Conservation (phyloP, 2,329 filamentous ascomycete genomes). For the Ascochyta rabiei region DNA sequence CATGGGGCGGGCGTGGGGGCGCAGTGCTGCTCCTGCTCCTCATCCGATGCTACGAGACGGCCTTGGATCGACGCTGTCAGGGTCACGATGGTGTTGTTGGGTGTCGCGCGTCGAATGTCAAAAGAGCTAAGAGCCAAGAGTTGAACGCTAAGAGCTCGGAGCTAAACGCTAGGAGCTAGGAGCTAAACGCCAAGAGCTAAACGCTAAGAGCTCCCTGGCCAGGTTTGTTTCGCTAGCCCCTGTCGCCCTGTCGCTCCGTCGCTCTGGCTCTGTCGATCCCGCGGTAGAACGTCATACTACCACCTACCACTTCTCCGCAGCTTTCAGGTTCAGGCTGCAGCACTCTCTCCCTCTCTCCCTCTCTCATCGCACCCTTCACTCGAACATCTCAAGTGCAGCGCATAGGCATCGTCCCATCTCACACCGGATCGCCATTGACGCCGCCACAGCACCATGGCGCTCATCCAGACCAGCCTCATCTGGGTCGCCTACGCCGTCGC, state of each 20-base stretch:
- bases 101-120: no score
- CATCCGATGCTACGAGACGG: not conserved
- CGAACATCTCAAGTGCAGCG: not conserved
- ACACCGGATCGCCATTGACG: not conserved
- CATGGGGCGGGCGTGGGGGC: conserved; percentile 60
- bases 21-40: not conserved
- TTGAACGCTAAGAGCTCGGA: no score
- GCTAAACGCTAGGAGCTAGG: no score
- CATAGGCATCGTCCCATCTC: not conserved
- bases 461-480: conserved; percentile 88
- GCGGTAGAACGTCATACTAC: conserved; percentile 9
- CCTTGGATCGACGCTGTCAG: not conserved
- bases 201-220: not conserved
- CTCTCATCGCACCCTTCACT: not conserved
- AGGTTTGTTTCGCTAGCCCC: not conserved
- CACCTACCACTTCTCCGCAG: conserved; percentile 1
- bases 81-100: no score
- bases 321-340: conserved; percentile 2
- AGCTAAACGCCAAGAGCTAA: no score
- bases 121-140: not conserved
- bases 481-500: conserved; percentile 93
- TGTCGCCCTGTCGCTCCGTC: no score
- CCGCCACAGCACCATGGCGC: conserved; percentile 56
- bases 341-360: not conserved
- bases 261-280: conserved; percentile 3